phyloP scores from a whole-genome alignment of 345 rosid genomes.

The Conringia planisiliqua region DNA sequence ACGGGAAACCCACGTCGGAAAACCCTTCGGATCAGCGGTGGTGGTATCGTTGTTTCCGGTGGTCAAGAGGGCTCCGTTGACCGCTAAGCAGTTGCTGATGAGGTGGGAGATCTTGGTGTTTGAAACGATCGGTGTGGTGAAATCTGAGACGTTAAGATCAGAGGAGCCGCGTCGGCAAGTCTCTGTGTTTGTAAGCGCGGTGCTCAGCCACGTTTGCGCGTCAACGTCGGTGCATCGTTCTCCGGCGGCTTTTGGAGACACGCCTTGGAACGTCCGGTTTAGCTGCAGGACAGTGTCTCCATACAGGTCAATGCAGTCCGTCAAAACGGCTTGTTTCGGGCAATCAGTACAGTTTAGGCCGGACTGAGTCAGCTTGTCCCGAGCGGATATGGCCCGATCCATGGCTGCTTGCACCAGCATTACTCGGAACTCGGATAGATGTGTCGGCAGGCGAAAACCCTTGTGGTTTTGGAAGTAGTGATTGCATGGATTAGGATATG shows the following conservation, averaged over 20 bases:
- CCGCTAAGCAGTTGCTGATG: slow-evolving; percentile 58
- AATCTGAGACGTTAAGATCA: slow-evolving; percentile 60
- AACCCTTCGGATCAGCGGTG: slow-evolving; percentile 3
- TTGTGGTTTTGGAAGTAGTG: slow-evolving; percentile 39
- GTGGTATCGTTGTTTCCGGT: slow-evolving; percentile 5
- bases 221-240: slow-evolving; percentile 49
- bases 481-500: slow-evolving; percentile 68
- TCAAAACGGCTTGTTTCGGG: slow-evolving; percentile 45
- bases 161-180: slow-evolving; percentile 59
- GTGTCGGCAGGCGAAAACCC: slow-evolving; percentile 28
- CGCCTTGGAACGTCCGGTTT: slow-evolving; percentile 38
- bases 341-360: slow-evolving; percentile 26
- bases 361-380: slow-evolving; percentile 24
- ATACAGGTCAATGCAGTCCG: slow-evolving; percentile 63
- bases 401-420: slow-evolving; percentile 49
- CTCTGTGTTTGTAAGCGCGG: slow-evolving; percentile 68
- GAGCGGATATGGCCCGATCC: slow-evolving; percentile 43
- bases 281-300: not conserved
- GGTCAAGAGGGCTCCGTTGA: slow-evolving; percentile 45
- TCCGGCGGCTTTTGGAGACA: slow-evolving; percentile 6
- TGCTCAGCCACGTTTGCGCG: slow-evolving; percentile 87
- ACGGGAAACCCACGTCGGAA: slow-evolving; percentile 47
- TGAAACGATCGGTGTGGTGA: slow-evolving; percentile 43
- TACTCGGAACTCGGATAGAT: slow-evolving; percentile 49
- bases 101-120: slow-evolving; percentile 45